Evolutionary conservation across 108 stramenopile species (phyloP).

Genomic region (Nannochloropsis salina): DNA sequence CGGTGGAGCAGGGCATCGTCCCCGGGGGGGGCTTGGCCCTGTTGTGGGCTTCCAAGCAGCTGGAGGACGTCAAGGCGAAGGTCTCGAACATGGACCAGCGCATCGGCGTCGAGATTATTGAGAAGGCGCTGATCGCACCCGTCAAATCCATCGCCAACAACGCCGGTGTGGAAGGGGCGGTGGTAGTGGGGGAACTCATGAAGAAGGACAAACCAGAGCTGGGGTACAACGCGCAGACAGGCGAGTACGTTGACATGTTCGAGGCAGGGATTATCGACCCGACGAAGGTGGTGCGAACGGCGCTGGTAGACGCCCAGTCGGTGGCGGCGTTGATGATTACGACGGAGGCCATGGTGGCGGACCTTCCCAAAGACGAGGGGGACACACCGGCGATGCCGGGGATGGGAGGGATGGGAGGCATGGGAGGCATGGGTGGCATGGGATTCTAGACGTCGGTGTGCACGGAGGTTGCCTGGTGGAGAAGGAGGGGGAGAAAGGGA

Average conservation of each 20-base stretch:
- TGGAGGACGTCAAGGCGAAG: slow-evolving; percentile 41
- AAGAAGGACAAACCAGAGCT: slow-evolving; percentile 53
- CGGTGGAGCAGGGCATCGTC: slow-evolving; percentile 97
- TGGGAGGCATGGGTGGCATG: slow-evolving; percentile 89
- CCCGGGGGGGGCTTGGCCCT: slow-evolving; percentile 98
- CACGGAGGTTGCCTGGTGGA: too few species aligned
- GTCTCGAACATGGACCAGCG: slow-evolving; percentile 91
- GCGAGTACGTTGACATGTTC: slow-evolving; percentile 84
- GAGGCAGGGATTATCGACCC: slow-evolving; percentile 97
- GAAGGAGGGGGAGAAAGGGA: too few species aligned
- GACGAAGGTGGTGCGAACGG: slow-evolving; percentile 97
- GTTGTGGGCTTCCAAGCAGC: slow-evolving; percentile 74
- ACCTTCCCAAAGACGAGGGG: slow-evolving; percentile 69
- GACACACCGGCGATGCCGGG: slow-evolving; percentile 53
- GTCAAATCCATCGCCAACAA: slow-evolving; percentile 86
- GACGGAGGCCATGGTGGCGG: slow-evolving; percentile 95
- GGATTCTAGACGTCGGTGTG: not conserved
- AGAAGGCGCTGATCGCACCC: slow-evolving; percentile 85
- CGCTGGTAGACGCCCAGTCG: slow-evolving; percentile 91
- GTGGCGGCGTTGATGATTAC: slow-evolving; percentile 95
- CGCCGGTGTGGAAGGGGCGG: slow-evolving; percentile 93
- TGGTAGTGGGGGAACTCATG: slow-evolving; percentile 85
- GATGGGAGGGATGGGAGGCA: slow-evolving; percentile 61
- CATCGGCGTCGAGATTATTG: slow-evolving; percentile 96
- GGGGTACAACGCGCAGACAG: slow-evolving; percentile 63